Evolutionary conservation across 2,329 filamentous ascomycete genomes (phyloP), one percentile per base, ranked within the genome.

Genomic region (Hypoxylon sp.): DNA sequence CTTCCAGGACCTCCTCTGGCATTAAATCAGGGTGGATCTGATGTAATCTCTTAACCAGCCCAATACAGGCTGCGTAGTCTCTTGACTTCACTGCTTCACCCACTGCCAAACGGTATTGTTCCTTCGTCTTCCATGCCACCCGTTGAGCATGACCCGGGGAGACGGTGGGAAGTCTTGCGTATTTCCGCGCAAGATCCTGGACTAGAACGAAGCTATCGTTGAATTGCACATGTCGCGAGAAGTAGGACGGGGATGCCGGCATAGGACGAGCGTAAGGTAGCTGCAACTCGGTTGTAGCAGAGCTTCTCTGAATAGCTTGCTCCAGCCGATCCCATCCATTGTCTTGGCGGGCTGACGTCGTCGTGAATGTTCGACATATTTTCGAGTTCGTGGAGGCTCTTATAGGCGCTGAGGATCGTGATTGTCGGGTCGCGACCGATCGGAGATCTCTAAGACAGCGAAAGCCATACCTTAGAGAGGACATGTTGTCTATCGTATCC

Each of bases 181-280:
- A 91, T 80, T 89, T 91, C 59, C 89, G 89, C 63, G 92, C 82
- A 25, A 98, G 86, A 10, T 87, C 85, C 74, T 93, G 89, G 53
- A 99, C 86, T 50, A 85, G 83, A 72, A 98, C 87, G 74, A 92
- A 89, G 76, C 92, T 88, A 82, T 99, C 96, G 81, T 91, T 96
- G 85, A 97, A 98, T 61, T 87, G 85, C 1, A 95, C 92, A 68
- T 91, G 91, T 58, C 91, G 91, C 58, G 94, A 95, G 84, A 98
- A 99, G 83, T 99, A 99, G n/a, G 95, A 96, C 2, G 93, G 91
- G 37, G 95, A 97, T 27, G 87, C 86, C 20, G 96, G 96, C 37
- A 98, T 84, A 22, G 97, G 85, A 72, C 96, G 93, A 59, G 92
- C 90, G 72, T 89, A 86, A 27, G 75, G 72, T 30, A 81, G 71